A percentile compares a stretch with the other conserved stretches of the same genome.
These are phyloP conservation scores for Elongisporangium anandrum DNA, from an alignment of 352 stramenopile species.

Conservation along the genomic window DNA sequence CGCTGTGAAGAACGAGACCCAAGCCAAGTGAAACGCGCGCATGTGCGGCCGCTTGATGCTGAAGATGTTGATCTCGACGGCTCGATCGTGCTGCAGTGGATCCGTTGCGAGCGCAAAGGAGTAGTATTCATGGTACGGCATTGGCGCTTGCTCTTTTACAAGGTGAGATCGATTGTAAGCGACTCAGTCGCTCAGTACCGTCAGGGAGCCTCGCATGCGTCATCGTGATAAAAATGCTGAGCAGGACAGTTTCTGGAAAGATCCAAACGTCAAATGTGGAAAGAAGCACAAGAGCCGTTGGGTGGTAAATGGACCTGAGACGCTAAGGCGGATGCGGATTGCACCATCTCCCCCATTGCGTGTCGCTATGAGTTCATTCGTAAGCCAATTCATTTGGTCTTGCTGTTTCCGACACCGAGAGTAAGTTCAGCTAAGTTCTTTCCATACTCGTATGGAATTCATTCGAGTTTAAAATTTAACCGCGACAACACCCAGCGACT, in stretches of 20 bases:
- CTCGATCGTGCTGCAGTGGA: constrained; percentile 18
- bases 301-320: not conserved
- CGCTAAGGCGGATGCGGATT: not conserved
- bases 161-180: not conserved
- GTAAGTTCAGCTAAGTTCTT: not conserved
- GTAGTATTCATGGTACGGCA: not conserved
- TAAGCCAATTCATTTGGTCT: too few relatives aligned
- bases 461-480: too few relatives aligned
- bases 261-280: not conserved
- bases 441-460: not conserved
- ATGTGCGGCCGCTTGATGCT: constrained; percentile 86
- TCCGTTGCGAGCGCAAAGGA: constrained; percentile 14
- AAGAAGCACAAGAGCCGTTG: not conserved
- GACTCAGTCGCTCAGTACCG: not conserved
- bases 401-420: not conserved
- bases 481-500: not conserved
- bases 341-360: not conserved
- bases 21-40: constrained; percentile 89
- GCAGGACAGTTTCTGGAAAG: not conserved
- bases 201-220: not conserved
- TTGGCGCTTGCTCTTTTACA: not conserved
- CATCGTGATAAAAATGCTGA: not conserved
- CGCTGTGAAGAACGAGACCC: constrained; percentile 90
- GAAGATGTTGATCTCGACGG: constrained; percentile 67
- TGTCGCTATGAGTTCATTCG: not conserved